Conservation (phyloP, 2,329 filamentous ascomycete species). For the Nigrospora sphaerica region DNA sequence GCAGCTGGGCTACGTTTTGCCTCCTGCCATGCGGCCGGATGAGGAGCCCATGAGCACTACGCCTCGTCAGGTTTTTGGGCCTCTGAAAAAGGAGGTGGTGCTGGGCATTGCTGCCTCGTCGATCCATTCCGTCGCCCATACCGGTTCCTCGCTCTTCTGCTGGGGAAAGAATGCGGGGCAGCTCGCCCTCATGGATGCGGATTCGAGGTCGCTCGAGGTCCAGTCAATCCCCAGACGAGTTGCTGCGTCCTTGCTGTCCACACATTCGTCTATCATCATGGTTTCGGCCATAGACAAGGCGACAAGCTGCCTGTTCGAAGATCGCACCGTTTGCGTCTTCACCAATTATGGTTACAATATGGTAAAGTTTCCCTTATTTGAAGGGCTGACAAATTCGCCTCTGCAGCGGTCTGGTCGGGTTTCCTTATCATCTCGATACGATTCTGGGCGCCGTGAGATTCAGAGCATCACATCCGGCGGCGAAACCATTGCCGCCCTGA, state of each 20-base stretch:
- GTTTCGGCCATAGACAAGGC: constrained; percentile 87
- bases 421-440: constrained; percentile 58
- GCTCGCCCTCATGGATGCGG: constrained; percentile 87
- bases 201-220: constrained; percentile 82
- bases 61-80: constrained; percentile 85
- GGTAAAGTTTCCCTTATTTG: constrained; percentile 69
- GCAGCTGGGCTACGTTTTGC: constrained; percentile 79
- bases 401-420: constrained; percentile 47
- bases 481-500: constrained; percentile 86
- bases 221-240: constrained; percentile 80
- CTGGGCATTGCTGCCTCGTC: constrained; percentile 81
- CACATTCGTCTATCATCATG: constrained; percentile 59
- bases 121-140: constrained; percentile 87
- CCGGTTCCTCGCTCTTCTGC: constrained; percentile 72
- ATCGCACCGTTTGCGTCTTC: constrained; percentile 86
- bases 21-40: constrained; percentile 58
- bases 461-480: constrained; percentile 75
- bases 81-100: constrained; percentile 78
- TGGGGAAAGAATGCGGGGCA: constrained; percentile 96
- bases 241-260: constrained; percentile 72
- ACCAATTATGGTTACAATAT: constrained; percentile 95
- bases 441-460: constrained; percentile 60
- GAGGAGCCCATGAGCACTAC: constrained; percentile 76
- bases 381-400: constrained; percentile 64
- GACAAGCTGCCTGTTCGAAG: constrained; percentile 77